A percentile compares a stretch with the other conserved stretches of the same genome.
Conservation (phyloP, 1,284 basidiomycete species). For the Gomphus sp. region DNA sequence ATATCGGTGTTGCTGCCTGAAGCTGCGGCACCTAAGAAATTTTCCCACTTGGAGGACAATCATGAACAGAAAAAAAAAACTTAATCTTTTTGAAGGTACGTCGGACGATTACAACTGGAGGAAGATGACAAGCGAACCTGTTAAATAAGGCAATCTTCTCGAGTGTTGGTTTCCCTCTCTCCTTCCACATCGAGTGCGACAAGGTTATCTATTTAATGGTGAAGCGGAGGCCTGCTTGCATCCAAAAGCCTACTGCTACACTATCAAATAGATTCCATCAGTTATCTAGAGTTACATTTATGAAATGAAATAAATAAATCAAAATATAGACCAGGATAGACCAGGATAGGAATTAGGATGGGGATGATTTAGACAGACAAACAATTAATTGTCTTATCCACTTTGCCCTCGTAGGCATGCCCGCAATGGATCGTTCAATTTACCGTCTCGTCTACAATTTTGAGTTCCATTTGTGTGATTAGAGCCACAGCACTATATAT, state of each 20-base stretch:
- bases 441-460: constrained; percentile 34
- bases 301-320: too few relatives aligned
- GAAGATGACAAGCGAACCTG: neutral
- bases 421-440: constrained; percentile 24
- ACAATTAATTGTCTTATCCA: constrained; percentile 42
- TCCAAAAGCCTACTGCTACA: constrained; percentile 42
- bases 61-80: neutral
- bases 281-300: too few relatives aligned
- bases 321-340: too few relatives aligned
- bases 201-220: neutral
- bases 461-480: constrained; percentile 25
- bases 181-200: neutral
- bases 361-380: constrained; percentile 28
- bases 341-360: neutral
- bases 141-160: neutral
- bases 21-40: neutral
- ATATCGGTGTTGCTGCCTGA: too few relatives aligned
- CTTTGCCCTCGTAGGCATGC: constrained; percentile 35
- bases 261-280: constrained; percentile 19
- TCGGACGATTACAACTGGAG: neutral
- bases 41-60: neutral
- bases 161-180: neutral
- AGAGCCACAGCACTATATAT: constrained; percentile 36
- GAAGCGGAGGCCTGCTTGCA: too few relatives aligned
- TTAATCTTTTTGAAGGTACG: neutral